These are phyloP conservation scores for Phytophthora rubi DNA, from an alignment of 352 stramenopile species.

Conservation along the genomic window DNA sequence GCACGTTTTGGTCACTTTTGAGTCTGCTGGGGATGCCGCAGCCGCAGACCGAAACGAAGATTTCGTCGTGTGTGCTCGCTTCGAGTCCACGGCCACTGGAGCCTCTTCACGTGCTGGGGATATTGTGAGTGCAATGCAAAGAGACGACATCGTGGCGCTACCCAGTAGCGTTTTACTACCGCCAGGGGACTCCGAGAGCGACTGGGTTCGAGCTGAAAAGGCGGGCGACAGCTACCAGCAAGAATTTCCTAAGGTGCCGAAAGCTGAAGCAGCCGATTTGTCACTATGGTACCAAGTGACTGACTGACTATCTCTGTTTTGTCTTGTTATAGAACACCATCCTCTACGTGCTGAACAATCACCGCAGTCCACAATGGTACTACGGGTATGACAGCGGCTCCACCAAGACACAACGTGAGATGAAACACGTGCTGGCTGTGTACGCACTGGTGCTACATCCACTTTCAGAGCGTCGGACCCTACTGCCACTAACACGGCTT, in stretches of 20 bases:
- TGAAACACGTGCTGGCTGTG: slow-evolving; percentile 40
- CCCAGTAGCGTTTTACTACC: slow-evolving; percentile 1
- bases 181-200: slow-evolving; percentile 9
- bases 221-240: slow-evolving; percentile 33
- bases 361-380: slow-evolving; percentile 42
- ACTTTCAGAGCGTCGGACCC: not conserved
- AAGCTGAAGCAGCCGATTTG: no score
- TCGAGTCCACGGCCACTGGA: slow-evolving; percentile 20
- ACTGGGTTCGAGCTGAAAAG: slow-evolving; percentile 41
- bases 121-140: slow-evolving; percentile 8
- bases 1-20: slow-evolving; percentile 30
- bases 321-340: slow-evolving; percentile 29
- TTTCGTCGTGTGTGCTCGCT: slow-evolving; percentile 41
- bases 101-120: not conserved
- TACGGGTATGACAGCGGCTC: slow-evolving; percentile 51
- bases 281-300: not conserved
- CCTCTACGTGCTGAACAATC: slow-evolving; percentile 47
- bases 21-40: not conserved
- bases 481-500: slow-evolving; percentile 1
- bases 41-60: slow-evolving; percentile 9
- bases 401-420: slow-evolving; percentile 45
- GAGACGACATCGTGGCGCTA: slow-evolving; percentile 1
- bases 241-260: slow-evolving; percentile 24
- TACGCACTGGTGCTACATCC: slow-evolving; percentile 35
- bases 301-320: not conserved